phyloP scores from a whole-genome alignment of 176 grass and related monocot genomes.

The Carex parvula region DNA sequence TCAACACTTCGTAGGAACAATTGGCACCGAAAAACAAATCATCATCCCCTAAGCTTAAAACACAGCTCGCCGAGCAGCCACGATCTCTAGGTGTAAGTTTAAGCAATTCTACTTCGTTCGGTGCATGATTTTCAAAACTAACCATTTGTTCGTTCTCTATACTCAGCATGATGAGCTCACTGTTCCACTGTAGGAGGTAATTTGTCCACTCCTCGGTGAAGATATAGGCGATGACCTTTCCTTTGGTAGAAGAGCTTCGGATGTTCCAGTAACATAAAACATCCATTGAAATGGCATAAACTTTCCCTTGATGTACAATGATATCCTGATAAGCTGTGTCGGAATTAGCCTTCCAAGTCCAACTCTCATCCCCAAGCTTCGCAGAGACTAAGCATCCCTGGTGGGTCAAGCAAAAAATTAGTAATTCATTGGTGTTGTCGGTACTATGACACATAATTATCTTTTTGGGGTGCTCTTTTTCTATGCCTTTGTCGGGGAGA shows the following conservation, averaged over 20 bases:
- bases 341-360: neutral
- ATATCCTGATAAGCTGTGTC: neutral
- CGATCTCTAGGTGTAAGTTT: neutral
- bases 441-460: neutral
- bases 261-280: neutral
- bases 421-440: neutral
- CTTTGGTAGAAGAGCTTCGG: too few relatives aligned
- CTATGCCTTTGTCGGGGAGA: neutral
- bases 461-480: neutral
- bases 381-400: too few relatives aligned
- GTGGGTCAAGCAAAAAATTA: neutral
- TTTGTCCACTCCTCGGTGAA: neutral
- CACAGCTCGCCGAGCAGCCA: neutral
- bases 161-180: neutral
- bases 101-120: neutral
- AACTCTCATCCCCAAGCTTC: neutral
- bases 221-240: too few relatives aligned
- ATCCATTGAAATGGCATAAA: neutral
- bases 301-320: neutral
- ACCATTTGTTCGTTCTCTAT: too few relatives aligned
- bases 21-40: neutral
- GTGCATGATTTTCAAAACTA: neutral
- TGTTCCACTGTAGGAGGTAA: neutral
- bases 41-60: neutral
- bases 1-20: neutral